Evolutionary conservation across 805 yeast genomes (phyloP).

Genomic region (Starmerella scarabaei): DNA sequence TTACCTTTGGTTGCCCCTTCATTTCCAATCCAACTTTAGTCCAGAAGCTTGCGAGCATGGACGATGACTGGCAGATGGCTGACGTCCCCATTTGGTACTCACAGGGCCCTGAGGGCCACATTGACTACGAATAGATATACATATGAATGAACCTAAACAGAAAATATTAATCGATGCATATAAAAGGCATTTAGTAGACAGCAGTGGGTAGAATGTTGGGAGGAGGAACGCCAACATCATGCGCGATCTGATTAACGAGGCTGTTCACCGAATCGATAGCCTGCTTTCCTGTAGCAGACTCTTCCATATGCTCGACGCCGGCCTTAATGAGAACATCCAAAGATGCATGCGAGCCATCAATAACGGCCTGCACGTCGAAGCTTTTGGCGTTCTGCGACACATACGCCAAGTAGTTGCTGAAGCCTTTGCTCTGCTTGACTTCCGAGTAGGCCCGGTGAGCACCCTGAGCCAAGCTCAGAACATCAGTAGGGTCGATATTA

Average conservation of each 20-base stretch:
- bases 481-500: conserved; percentile 1
- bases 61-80: conserved; percentile 7
- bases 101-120: background rate
- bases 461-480: conserved; percentile 5
- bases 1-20: conserved; percentile 37
- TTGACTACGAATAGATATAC: background rate
- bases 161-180: no score
- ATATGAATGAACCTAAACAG: no score
- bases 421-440: conserved; percentile 9
- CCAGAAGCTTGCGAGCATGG: conserved; percentile 32
- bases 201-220: background rate
- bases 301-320: background rate
- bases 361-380: conserved; percentile 4
- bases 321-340: background rate
- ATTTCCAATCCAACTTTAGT: conserved; percentile 45
- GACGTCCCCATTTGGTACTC: background rate
- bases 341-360: background rate
- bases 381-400: conserved; percentile 7
- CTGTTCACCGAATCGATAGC: conserved; percentile 4
- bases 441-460: conserved; percentile 12
- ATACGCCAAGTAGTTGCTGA: conserved; percentile 12
- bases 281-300: conserved; percentile 9
- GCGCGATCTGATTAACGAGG: conserved; percentile 5
- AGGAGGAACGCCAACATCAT: conserved; percentile 10
- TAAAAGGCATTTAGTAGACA: no score